phyloP scores from a whole-genome alignment of 768 basidiomycete species.

The Mycena venus region DNA sequence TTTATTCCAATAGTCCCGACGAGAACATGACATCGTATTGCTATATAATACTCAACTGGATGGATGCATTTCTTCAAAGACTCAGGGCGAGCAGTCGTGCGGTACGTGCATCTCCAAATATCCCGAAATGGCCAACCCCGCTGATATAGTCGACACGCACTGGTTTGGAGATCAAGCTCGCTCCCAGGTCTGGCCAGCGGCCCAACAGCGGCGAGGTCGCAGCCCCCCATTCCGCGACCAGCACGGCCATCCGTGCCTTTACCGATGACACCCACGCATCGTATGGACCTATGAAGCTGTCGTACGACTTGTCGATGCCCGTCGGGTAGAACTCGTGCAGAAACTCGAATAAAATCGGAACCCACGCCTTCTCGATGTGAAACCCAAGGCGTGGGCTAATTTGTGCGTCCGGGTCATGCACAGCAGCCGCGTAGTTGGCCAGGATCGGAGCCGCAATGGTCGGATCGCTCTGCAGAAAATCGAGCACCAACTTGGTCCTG shows the following conservation, averaged over 20 bases:
- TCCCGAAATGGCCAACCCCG: constrained; percentile 31
- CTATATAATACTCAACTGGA: neutral
- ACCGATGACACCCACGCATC: constrained; percentile 17
- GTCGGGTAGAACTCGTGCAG: constrained; percentile 17
- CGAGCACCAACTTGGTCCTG: constrained; percentile 11
- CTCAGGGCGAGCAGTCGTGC: constrained; percentile 3
- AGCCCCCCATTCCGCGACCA: constrained; percentile 19
- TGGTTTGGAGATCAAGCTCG: constrained; percentile 14
- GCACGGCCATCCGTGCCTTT: constrained; percentile 1
- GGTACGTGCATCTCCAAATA: constrained; percentile 24
- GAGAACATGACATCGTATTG: neutral
- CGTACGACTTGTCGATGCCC: constrained; percentile 4
- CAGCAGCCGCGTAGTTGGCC: constrained; percentile 27
- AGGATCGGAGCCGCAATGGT: constrained; percentile 4
- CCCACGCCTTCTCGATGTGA: constrained; percentile 7
- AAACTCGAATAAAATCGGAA: constrained; percentile 19
- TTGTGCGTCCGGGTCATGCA: neutral
- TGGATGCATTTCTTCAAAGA: neutral
- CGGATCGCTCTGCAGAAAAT: constrained; percentile 21
- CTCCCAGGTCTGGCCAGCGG: constrained; percentile 29
- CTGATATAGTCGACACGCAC: constrained; percentile 18
- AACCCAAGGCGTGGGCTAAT: constrained; percentile 6
- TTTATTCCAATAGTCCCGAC: neutral
- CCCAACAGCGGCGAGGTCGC: constrained; percentile 24
- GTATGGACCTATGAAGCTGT: constrained; percentile 6